Evolutionary conservation across 108 stramenopile genomes (phyloP), one percentile per base, ranked within the genome.

Genomic region (Chaetoceros muelleri): DNA sequence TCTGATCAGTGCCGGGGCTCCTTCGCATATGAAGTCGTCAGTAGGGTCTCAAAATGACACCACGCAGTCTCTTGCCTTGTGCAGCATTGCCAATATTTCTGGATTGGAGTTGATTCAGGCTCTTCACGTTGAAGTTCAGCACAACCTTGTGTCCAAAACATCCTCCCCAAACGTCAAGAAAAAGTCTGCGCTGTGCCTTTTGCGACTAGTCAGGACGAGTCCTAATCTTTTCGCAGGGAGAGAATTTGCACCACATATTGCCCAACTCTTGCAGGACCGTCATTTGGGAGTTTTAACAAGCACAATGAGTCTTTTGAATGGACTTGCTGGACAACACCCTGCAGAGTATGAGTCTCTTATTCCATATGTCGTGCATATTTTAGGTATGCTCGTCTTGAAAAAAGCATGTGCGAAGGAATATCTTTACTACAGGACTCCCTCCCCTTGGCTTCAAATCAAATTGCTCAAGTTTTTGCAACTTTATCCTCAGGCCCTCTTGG

Each of bases 401-500:
- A 84, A 81, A 57, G 74, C 81, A 8, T 91, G 90, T 58, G 86
- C 82, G 23, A 44, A 78, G 13, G 95, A 95, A 54, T 97, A 97
- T 67, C 65, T 96, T n/a, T 99, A 99, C 72, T 96, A 96, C 75
- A 74, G 81, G 18, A 94, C 91, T 3, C 90, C 96, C 20, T 79
- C 77, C 68, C 98, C 96, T 0, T 95, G 94, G 94, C 74, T 96
- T 22, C 95, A 95, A 64, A 93, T 98, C 64, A 95, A 94, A 60
- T 62, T 93, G 53, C 80, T 97, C 30, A 91, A 93, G 66, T 96
- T 93, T 60, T 53, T 99, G 52, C 95, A 97, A 70, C 73, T 90
- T 22, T 97, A 90, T 66, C 94, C 90, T 1, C 79, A 87, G 58
- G 77, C 81, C 2, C 50, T 87, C 13, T 56, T 57, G 29, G 50